Evolutionary conservation across 352 stramenopile genomes (phyloP).

Genomic region (Phytophthora boehmeriae): DNA sequence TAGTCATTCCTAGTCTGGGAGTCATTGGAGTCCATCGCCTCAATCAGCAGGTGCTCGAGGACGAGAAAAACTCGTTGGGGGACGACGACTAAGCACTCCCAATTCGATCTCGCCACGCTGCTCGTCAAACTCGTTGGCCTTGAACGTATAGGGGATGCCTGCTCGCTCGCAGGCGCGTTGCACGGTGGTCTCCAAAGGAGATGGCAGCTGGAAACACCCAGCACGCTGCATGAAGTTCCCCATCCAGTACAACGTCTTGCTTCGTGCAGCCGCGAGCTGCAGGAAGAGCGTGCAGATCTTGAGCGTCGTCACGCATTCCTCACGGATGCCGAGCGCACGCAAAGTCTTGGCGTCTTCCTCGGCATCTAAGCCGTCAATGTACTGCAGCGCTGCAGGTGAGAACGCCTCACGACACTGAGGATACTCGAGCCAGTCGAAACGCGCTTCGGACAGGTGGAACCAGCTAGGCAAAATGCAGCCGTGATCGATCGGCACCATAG

Average conservation of each 20-base stretch:
- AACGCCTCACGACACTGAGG: constrained; percentile 71
- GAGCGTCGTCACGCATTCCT: constrained; percentile 75
- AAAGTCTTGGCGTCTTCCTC: constrained; percentile 56
- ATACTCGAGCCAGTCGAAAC: constrained; percentile 86
- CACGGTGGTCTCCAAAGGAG: constrained; percentile 54
- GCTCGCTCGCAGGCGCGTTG: constrained; percentile 46
- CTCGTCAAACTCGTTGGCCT: constrained; percentile 62
- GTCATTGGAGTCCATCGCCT: constrained; percentile 27
- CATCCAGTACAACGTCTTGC: constrained; percentile 70
- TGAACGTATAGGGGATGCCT: constrained; percentile 61
- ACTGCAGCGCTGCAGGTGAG: constrained; percentile 44
- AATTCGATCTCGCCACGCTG: constrained; percentile 55
- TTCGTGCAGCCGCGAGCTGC: constrained; percentile 52
- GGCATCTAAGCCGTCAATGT: constrained; percentile 60
- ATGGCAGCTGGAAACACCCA: constrained; percentile 74
- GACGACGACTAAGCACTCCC: constrained; percentile 71
- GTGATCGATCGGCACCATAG: constrained; percentile 80
- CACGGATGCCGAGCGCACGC: constrained; percentile 61
- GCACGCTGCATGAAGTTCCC: constrained; percentile 69
- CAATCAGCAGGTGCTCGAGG: constrained; percentile 44
- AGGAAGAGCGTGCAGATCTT: constrained; percentile 81
- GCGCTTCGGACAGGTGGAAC: constrained; percentile 79
- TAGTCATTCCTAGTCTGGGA: constrained; percentile 12
- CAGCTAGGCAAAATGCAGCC: constrained; percentile 81
- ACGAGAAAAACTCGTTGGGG: constrained; percentile 63